Base-by-base conservation (phyloP, 345 rosid genomes). In the Leavenworthia alabamica region DNA sequence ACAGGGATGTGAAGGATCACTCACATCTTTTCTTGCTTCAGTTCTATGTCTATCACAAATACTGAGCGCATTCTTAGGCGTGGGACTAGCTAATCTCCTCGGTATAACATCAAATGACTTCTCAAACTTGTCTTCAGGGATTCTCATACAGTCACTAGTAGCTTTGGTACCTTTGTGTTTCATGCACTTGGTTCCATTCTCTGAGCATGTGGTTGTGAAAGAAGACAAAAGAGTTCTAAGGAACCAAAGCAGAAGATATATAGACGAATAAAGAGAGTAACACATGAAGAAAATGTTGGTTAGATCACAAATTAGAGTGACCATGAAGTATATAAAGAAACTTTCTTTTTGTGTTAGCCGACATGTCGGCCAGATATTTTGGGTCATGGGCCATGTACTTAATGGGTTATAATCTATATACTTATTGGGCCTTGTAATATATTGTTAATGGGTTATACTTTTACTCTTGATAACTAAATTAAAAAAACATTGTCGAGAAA, bases 11-110 rank as follows among this genome's bases (percentile, higher is more conserved):
- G 96, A 85, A 80, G 97, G 96, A 66, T 90, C 97, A 13, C 74
- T 90, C n/a, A 86, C 83, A 22, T 88, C 97, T 17, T 88, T 90
- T 72, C 59, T 86, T 36, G 94, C 96, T 33, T 86, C 97, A 3
- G 36, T 79, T 13, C 36, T 88, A 56, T 84, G 91, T 79, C 67
- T 90, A 12, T 88, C 97, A n/a, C 86, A 92, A 11, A 81, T 88
- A 47, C 46, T 83, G 7, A 67, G 94, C 19, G 97, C 91, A 2
- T 78, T 88, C 63, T 54, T 73, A 36, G 96, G 96, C 16, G 79
- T 86, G 7, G 94, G 94, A 15, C 74, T 88, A 63, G 94, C 89
- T 63, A 81, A 89, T 54, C n/a, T 84, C 9, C 73, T 86, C 6
- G 81, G 94, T 43, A 59, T 88, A 71, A 80, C 86, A 51, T 76